These are phyloP conservation scores for Eremochloa ophiuroides DNA, from an alignment of 176 grass and related monocot genomes.

Conservation along the genomic window DNA sequence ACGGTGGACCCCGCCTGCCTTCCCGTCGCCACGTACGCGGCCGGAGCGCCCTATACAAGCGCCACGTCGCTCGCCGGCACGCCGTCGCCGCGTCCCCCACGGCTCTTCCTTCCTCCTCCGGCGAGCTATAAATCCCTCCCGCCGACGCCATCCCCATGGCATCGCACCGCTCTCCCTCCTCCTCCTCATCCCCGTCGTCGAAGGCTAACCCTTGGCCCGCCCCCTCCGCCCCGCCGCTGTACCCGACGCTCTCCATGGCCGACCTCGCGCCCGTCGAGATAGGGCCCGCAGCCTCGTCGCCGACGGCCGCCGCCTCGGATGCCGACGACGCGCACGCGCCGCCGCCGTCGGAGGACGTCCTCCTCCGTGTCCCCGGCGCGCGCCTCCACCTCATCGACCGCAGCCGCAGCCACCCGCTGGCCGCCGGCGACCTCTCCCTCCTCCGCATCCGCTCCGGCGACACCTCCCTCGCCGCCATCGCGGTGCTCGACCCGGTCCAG, in stretches of 20 bases:
- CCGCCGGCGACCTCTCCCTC: constrained; percentile 63
- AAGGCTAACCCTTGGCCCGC: neutral
- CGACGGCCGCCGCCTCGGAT: neutral
- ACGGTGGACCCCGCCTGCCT: constrained; percentile 5
- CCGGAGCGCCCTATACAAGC: constrained; percentile 20
- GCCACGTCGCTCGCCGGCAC: constrained; percentile 32
- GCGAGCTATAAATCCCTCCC: constrained; percentile 6
- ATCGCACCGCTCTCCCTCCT: neutral
- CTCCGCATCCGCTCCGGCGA: constrained; percentile 59
- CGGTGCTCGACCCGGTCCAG: constrained; percentile 39
- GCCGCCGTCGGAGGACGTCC: constrained; percentile 31
- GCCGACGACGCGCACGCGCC: neutral
- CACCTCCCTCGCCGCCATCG: constrained; percentile 56
- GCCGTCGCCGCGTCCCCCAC: constrained; percentile 19
- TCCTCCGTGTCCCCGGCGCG: constrained; percentile 44
- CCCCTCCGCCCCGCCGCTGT: constrained; percentile 56
- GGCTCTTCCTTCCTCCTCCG: neutral
- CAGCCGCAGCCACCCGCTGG: constrained; percentile 61
- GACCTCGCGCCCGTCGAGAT: constrained; percentile 40
- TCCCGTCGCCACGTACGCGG: constrained; percentile 35
- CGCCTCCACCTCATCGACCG: constrained; percentile 74
- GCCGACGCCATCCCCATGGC: constrained; percentile 19
- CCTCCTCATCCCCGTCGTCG: neutral
- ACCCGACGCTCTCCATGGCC: constrained; percentile 57
- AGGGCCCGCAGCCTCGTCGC: constrained; percentile 14